Evolutionary conservation across 1,284 basidiomycete species (phyloP).

Genomic region (Pyrrhoderma noxium): DNA sequence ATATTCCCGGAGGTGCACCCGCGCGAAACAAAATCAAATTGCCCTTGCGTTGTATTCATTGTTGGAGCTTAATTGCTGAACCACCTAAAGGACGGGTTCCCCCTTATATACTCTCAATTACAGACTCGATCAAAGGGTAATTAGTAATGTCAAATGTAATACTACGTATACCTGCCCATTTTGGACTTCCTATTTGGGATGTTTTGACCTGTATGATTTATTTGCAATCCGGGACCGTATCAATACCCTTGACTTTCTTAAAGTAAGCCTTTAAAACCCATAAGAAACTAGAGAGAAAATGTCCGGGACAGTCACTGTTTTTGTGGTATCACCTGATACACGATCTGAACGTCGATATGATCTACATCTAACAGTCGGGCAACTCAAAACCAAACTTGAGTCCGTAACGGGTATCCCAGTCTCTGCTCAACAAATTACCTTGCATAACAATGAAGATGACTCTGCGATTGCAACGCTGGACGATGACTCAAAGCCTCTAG

Average conservation of each 20-base stretch:
- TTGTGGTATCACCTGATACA: constrained; percentile 80
- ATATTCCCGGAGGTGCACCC: constrained; percentile 30
- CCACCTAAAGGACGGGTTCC: neutral
- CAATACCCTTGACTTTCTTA: no score
- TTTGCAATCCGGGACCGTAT: no score
- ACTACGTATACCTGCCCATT: no score
- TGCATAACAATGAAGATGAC: constrained; percentile 51
- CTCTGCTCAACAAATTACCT: constrained; percentile 58
- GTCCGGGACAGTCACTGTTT: constrained; percentile 58
- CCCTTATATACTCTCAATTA: no score
- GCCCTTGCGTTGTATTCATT: constrained; percentile 1
- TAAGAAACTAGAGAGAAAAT: constrained; percentile 29
- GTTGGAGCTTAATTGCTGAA: constrained; percentile 9
- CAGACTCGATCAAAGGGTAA: no score
- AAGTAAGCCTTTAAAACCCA: no score
- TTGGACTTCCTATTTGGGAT: no score
- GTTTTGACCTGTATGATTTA: no score
- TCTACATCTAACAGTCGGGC: constrained; percentile 59
- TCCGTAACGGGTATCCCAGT: constrained; percentile 85
- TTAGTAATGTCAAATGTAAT: no score
- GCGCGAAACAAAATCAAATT: constrained; percentile 1
- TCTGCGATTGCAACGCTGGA: constrained; percentile 41
- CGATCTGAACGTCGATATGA: constrained; percentile 81
- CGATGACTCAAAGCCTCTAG: constrained; percentile 63
- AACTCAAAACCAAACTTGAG: constrained; percentile 87